These are phyloP conservation scores for Aspergillus saccharolyticus DNA, from an alignment of 495 filamentous ascomycete genomes.

Conservation along the genomic window DNA sequence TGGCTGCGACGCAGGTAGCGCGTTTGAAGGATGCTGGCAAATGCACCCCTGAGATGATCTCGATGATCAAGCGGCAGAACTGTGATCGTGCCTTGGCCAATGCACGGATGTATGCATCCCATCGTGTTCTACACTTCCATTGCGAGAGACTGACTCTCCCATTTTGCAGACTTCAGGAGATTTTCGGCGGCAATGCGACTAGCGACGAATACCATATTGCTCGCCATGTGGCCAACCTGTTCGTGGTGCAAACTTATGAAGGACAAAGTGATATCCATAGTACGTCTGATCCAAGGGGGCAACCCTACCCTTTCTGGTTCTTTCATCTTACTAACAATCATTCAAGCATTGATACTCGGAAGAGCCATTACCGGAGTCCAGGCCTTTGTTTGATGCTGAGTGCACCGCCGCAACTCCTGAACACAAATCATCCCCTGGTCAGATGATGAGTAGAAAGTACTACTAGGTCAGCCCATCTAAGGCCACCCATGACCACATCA, in stretches of 20 bases:
- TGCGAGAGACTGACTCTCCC: slow-evolving; percentile 11
- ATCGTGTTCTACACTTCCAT: not conserved
- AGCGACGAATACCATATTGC: slow-evolving; percentile 96
- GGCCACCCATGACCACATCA: not conserved
- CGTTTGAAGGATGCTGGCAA: slow-evolving; percentile 88
- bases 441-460: too few species aligned
- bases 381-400: slow-evolving; percentile 50
- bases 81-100: slow-evolving; percentile 85
- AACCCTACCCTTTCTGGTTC: not conserved
- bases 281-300: too few species aligned
- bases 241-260: slow-evolving; percentile 97
- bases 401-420: not conserved
- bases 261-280: slow-evolving; percentile 95
- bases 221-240: slow-evolving; percentile 91
- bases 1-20: slow-evolving; percentile 85
- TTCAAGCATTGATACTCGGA: slow-evolving; percentile 58
- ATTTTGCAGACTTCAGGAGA: slow-evolving; percentile 67
- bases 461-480: too few species aligned
- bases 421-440: too few species aligned
- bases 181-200: slow-evolving; percentile 95
- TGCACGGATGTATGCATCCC: slow-evolving; percentile 57
- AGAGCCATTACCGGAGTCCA: slow-evolving; percentile 67
- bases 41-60: slow-evolving; percentile 92
- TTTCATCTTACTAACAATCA: slow-evolving; percentile 15
- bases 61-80: slow-evolving; percentile 97